Evolutionary conservation across 768 basidiomycete genomes (phyloP).

Genomic region (Pisolithus microcarpus): DNA sequence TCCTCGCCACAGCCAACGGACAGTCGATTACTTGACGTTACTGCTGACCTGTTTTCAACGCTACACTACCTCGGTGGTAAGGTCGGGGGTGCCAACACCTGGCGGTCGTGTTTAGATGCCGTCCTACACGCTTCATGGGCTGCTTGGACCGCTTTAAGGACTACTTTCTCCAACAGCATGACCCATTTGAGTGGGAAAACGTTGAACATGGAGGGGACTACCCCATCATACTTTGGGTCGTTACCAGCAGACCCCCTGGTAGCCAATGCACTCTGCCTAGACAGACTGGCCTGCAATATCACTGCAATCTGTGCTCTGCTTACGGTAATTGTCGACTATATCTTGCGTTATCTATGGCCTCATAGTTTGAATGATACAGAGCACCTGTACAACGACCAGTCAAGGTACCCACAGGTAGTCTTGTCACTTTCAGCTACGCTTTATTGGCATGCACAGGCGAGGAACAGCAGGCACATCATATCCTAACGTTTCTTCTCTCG

Average conservation of each 20-base stretch:
- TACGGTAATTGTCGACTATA: conserved; percentile 36
- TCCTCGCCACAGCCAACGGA: conserved; percentile 38
- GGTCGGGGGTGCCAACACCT: conserved; percentile 60
- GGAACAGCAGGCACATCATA: conserved; percentile 31
- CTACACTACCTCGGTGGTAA: conserved; percentile 75
- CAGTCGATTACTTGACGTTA: conserved; percentile 34
- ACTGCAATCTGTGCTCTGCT: conserved; percentile 44
- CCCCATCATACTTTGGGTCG: conserved; percentile 10
- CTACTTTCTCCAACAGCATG: conserved; percentile 45
- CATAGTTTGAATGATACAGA: conserved; percentile 26
- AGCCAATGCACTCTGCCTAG: conserved; percentile 48
- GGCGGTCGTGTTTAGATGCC: conserved; percentile 72
- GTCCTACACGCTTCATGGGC: conserved; percentile 60
- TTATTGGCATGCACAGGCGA: conserved; percentile 44
- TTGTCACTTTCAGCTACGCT: conserved; percentile 46
- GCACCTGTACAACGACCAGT: conserved; percentile 54
- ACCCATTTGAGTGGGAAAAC: conserved; percentile 26
- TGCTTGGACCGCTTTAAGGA: conserved; percentile 50
- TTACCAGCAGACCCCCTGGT: conserved; percentile 41
- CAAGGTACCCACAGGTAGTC: conserved; percentile 56
- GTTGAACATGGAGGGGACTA: conserved; percentile 7
- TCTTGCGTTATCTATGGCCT: neutral
- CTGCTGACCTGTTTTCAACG: conserved; percentile 52
- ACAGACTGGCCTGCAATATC: conserved; percentile 52
- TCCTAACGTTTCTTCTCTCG: neutral